Base-by-base conservation (phyloP, 805 yeast species). In the Cyberlindnera lachancei region DNA sequence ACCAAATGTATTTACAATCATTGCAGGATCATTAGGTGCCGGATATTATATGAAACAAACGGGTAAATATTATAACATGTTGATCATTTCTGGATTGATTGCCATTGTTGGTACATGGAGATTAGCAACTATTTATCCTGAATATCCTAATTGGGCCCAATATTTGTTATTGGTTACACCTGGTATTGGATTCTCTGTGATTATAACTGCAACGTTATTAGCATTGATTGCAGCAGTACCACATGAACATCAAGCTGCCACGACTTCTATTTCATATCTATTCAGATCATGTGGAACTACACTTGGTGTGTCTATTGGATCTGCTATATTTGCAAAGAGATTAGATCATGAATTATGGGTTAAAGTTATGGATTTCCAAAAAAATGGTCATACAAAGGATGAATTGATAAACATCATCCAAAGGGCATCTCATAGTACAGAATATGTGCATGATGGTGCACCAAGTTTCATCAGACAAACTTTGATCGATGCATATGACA, bases 171-270 rank as follows among this genome's bases (percentile, higher is more conserved):
- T 64, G 18, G 38, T 69, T 4, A 55, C 71, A 3, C 74, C 80
- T 3, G 74, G 79, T 2, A 48, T 70, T 35, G 78, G 80, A 1
- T 69, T 68, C 40, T 58, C 83, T 1, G 64, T 72, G 3, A 63
- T 78, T 54, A 63, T 80, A 42, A 79, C 87, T 0, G 73, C 78
- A 10, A 77, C 85, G 0, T 59, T 80, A 27, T 55, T 79, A 15
- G 73, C 86, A 1, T 66, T 79, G 59, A 78, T 80, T 41, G 81
- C 87, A 2, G 75, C 86, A 2, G 87, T 76, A 8, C 85, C 86
- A 3, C 54, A 64, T 23, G 72, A 75, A 35, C 69, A 66, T 43
- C 88, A 79, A 50, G 79, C 83, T 3, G 64, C 80, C 18, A 73
- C 79, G 1, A 77, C 83, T 0, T 73, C 83, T 4, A 71, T 77